A percentile compares a stretch with the other conserved stretches of the same genome.
phyloP scores from a whole-genome alignment of 202 grass and related monocot species.

The Cymbopogon flexuosus region DNA sequence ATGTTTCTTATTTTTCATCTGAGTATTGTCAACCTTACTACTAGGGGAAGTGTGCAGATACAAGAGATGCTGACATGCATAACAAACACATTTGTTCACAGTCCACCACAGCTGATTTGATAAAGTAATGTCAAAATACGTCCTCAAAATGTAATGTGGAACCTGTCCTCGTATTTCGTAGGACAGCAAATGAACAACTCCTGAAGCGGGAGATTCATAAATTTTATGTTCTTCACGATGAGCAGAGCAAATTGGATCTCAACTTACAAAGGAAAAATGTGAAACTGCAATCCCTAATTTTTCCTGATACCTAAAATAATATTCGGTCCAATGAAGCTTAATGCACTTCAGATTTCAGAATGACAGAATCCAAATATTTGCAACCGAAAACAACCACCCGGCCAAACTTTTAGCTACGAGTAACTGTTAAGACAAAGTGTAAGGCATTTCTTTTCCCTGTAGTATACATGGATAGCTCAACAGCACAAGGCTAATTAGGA shows the following conservation, averaged over 20 bases:
- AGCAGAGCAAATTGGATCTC: not conserved
- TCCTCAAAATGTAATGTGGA: not conserved
- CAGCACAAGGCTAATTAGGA: slow-evolving; percentile 14
- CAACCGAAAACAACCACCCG: not conserved
- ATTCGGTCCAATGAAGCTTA: not conserved
- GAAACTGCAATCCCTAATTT: not conserved
- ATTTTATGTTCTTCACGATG: not conserved
- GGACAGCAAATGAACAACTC: slow-evolving; percentile 2
- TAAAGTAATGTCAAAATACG: not conserved
- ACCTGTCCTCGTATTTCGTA: not conserved
- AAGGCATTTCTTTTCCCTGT: not conserved
- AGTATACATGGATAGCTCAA: slow-evolving; percentile 10
- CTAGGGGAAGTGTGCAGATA: not conserved
- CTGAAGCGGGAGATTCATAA: not conserved
- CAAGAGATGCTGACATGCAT: not conserved
- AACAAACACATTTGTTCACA: not conserved
- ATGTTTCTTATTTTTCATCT: not conserved
- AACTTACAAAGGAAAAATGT: not conserved
- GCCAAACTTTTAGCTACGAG: not conserved
- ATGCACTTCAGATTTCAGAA: not conserved
- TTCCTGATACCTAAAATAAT: not conserved
- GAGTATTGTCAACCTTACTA: not conserved
- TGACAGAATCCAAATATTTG: not conserved
- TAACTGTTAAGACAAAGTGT: not conserved
- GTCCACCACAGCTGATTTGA: not conserved